These are phyloP conservation scores for Rhodotorula sp. DNA, from an alignment of 1,284 basidiomycete genomes.

Conservation along the genomic window DNA sequence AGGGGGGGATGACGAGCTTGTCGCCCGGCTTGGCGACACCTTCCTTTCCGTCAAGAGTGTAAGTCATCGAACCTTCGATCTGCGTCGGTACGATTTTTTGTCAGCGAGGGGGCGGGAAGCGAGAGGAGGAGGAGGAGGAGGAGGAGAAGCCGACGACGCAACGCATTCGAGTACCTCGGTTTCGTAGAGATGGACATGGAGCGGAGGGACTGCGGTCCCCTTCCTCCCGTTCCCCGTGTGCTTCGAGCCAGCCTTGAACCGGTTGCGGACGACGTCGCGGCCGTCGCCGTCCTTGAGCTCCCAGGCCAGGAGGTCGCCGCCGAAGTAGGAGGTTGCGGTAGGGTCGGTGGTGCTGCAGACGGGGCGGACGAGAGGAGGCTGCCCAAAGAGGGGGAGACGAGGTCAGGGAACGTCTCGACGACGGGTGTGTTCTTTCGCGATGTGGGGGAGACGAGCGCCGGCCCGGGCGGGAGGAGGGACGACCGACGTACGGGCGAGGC, in stretches of 20 bases:
- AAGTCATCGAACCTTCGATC: neutral
- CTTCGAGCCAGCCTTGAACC: neutral
- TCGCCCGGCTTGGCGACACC: neutral
- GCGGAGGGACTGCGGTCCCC: neutral
- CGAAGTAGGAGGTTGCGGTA: neutral
- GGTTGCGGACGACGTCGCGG: neutral
- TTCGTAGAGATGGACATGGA: neutral
- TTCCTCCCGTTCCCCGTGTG: neutral
- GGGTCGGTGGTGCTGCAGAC: neutral
- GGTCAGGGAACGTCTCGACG: neutral
- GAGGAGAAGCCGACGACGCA: neutral
- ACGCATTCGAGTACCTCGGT: neutral
- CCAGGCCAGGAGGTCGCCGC: neutral
- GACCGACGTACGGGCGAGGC: neutral
- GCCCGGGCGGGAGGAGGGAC: neutral
- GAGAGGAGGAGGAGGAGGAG: neutral
- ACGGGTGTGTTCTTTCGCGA: neutral
- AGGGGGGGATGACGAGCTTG: neutral
- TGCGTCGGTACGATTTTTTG: neutral
- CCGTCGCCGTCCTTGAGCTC: neutral
- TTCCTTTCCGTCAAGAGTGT: neutral
- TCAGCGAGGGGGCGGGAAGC: neutral
- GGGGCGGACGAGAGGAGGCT: neutral
- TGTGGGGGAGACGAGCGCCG: neutral
- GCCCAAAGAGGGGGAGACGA: neutral